Percentiles rank a stretch among this genome's conserved stretches.
Evolutionary conservation across 345 rosid species (phyloP).

Genomic region (Citrus sinensis): DVS_A1.0 CM039162.1:82001-82500

Average conservation of each 20-base stretch:
- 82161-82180: neutral
- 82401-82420: constrained; percentile 64
- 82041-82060: constrained; percentile 47
- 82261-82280: constrained; percentile 62
- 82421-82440: constrained; percentile 89
- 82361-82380: constrained; percentile 69
- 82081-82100: constrained; percentile 65
- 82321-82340: constrained; percentile 69
- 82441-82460: constrained; percentile 68
- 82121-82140: constrained; percentile 58
- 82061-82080: constrained; percentile 33
- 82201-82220: neutral
- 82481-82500: neutral
- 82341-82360: constrained; percentile 36
- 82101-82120: constrained; percentile 63
- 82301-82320: constrained; percentile 62
- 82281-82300: constrained; percentile 56
- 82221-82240: neutral
- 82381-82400: constrained; percentile 68
- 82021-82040: constrained; percentile 34
- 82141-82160: constrained; percentile 61
- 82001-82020: neutral
- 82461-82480: constrained; percentile 54
- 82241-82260: neutral
- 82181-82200: neutral